phyloP scores from a whole-genome alignment of 1,139 yeast species.

The Geotrichum histeridarum region DNA sequence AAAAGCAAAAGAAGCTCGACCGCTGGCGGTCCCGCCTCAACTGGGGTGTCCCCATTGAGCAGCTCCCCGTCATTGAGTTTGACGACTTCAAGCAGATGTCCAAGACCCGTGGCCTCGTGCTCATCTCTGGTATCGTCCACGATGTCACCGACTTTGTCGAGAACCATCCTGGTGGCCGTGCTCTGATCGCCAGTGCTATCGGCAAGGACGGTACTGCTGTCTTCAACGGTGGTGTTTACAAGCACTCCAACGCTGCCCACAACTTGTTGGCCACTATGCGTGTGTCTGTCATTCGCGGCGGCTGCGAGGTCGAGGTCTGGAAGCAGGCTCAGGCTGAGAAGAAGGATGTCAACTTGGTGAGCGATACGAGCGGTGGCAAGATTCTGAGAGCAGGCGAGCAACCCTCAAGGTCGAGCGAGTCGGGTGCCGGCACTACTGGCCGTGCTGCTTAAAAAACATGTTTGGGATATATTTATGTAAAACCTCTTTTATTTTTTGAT shows the following conservation, averaged over 20 bases:
- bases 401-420: conserved; percentile 41
- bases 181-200: conserved; percentile 74
- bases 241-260: conserved; percentile 96
- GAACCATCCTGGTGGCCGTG: conserved; percentile 97
- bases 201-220: conserved; percentile 98
- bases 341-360: conserved; percentile 46
- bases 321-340: conserved; percentile 26
- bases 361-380: conserved; percentile 47
- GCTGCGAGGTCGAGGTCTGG: conserved; percentile 82
- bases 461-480: no score
- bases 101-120: conserved; percentile 57
- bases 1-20: conserved; percentile 92
- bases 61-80: conserved; percentile 88
- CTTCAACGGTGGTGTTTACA: conserved; percentile 95
- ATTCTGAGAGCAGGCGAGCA: conserved; percentile 60
- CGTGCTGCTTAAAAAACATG: conserved; percentile 31
- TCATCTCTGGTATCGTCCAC: conserved; percentile 92
- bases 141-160: conserved; percentile 78
- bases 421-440: conserved; percentile 32
- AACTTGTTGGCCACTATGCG: conserved; percentile 92
- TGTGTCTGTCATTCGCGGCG: conserved; percentile 87
- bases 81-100: conserved; percentile 71
- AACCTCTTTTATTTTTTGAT: no score
- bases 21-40: conserved; percentile 67
- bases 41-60: conserved; percentile 88